Percentiles rank a stretch among this genome's conserved stretches.
These are phyloP conservation scores for Rhypophila decipiens DNA, from an alignment of 495 filamentous ascomycete genomes.

Conservation along the genomic window DNA sequence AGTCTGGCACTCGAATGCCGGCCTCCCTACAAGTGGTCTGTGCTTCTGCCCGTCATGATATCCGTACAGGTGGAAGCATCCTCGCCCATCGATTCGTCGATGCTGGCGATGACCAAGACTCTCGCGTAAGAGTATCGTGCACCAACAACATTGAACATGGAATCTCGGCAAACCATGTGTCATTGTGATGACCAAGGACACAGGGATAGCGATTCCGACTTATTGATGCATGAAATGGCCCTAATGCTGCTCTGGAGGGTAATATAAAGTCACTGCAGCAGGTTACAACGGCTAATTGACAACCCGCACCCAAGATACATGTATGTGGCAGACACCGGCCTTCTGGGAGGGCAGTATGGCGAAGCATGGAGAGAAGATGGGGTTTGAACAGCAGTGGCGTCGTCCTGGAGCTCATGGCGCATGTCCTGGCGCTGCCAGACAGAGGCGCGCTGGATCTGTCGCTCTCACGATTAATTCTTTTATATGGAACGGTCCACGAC, in stretches of 20 bases:
- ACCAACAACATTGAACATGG: too few relatives aligned
- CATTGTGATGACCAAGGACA: slow-evolving; percentile 13
- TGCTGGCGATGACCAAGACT: too few relatives aligned
- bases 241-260: slow-evolving; percentile 6
- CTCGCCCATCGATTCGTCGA: too few relatives aligned
- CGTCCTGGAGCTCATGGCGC: not conserved
- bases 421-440: not conserved
- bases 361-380: not conserved
- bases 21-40: too few relatives aligned
- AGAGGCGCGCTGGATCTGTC: too few relatives aligned
- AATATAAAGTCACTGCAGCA: slow-evolving; percentile 8
- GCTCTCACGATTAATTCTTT: too few relatives aligned
- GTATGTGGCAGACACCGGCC: slow-evolving; percentile 5
- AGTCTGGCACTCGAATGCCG: too few relatives aligned
- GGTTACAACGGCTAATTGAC: slow-evolving; percentile 16
- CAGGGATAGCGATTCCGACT: slow-evolving; percentile 3
- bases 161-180: too few relatives aligned
- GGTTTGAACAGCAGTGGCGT: not conserved
- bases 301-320: not conserved
- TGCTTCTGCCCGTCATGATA: too few relatives aligned
- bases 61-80: too few relatives aligned
- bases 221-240: slow-evolving; percentile 5
- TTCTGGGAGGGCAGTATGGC: slow-evolving; percentile 2
- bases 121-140: not conserved
- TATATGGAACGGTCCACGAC: too few relatives aligned